Evolutionary conservation across 2,329 filamentous ascomycete genomes (phyloP), one percentile per base, ranked within the genome.

Genomic region (Thelonectria discophora): DNA sequence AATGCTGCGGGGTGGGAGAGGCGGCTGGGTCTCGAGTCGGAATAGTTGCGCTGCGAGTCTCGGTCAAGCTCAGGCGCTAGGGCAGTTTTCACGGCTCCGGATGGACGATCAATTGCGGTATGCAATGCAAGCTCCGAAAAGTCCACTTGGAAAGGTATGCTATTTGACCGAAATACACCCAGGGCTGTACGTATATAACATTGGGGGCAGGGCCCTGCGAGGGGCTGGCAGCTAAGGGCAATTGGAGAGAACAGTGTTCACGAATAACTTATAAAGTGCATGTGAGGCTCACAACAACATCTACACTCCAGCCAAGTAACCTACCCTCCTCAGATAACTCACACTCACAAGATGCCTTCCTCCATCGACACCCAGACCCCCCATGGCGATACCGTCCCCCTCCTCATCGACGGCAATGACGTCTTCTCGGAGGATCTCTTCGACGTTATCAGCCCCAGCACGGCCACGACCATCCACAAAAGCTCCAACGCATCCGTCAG

Each of bases 391-490:
- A 17, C 37, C 11, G 75, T 81, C 17, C 80, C 80, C 7, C 80
- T 82, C 58, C 63, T 81, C 49, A 80, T 82, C 55, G 71, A 78
- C 58, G 80, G 80, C 62, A 73, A 77, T 69, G 81, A 86, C 60
- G 74, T 81, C 54, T 74, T 70, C 7, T 80, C 81, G 11, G 70
- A 75, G 1, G 79, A 80, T 15, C 84, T 82, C 11, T 88, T 87
- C 69, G 74, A 82, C 37, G 85, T 92, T 40, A 78, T 79, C 62
- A 85, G 82, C 32, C 89, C 90, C 2, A 74, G 50, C 73, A 85
- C 75, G 66, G 86, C 70, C 18, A 69, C 81, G 6, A 70, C 86
- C 47, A 81, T 86, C 74, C 78, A 81, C 62, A 79, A 82, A 55
- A 83, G 83, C 48, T 80, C 83, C 18, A 86, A 74, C 39, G 86